These are phyloP conservation scores for Colletotrichum coccodes DNA, from an alignment of 2,329 filamentous ascomycete genomes.

Conservation along the genomic window DNA sequence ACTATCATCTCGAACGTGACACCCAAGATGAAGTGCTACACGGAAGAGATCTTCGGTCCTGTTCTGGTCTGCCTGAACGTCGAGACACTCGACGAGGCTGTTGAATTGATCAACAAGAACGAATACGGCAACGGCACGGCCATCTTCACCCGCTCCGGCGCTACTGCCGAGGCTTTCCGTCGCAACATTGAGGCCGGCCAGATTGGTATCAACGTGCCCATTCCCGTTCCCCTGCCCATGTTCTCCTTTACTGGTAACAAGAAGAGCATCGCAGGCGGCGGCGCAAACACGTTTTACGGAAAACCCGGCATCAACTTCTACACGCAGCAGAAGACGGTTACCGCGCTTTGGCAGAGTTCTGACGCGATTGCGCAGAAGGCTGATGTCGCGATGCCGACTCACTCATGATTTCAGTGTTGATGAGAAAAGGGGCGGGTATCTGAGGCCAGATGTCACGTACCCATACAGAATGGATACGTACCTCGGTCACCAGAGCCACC, in stretches of 20 bases:
- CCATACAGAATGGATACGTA: too few species aligned
- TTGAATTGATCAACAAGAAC: conserved; percentile 85
- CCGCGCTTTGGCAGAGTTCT: conserved; percentile 86
- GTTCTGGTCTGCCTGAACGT: conserved; percentile 85
- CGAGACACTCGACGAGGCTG: conserved; percentile 81
- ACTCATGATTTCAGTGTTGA: conserved; percentile 39
- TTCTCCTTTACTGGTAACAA: conserved; percentile 83
- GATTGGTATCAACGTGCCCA: conserved; percentile 87
- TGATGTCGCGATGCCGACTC: conserved; percentile 85
- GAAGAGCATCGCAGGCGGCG: conserved; percentile 91
- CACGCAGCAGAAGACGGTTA: conserved; percentile 98
- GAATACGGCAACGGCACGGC: conserved; percentile 89
- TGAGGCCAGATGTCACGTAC: too few species aligned
- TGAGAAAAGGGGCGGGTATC: not conserved
- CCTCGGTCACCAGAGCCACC: too few species aligned
- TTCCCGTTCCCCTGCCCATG: conserved; percentile 77
- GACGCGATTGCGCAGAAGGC: conserved; percentile 89
- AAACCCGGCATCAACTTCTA: conserved; percentile 93
- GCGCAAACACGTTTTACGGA: conserved; percentile 94
- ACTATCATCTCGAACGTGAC: conserved; percentile 87
- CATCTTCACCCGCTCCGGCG: conserved; percentile 83
- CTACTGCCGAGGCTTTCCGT: conserved; percentile 82
- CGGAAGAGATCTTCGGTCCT: conserved; percentile 86
- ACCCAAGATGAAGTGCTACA: conserved; percentile 84
- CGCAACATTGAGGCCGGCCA: conserved; percentile 86